phyloP scores from a whole-genome alignment of 805 yeast species.

The Yamadazyma philogaea region DNA sequence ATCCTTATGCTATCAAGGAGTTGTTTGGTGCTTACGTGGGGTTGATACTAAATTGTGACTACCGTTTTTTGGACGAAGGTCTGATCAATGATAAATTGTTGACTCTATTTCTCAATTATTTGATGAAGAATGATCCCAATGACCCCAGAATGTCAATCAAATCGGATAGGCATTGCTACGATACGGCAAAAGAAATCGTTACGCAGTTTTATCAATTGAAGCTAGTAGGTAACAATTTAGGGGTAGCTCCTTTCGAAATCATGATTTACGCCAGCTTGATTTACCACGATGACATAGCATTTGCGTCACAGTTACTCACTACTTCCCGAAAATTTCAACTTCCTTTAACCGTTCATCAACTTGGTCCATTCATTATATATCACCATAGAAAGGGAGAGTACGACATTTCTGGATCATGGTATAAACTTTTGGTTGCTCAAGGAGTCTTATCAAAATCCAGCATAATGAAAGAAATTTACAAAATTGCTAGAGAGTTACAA shows the following conservation, averaged over 20 bases:
- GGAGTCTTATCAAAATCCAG: slow-evolving; percentile 29
- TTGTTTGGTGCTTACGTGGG: slow-evolving; percentile 19
- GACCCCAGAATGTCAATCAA: slow-evolving; percentile 17
- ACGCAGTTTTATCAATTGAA: slow-evolving; percentile 20
- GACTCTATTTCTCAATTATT: slow-evolving; percentile 22
- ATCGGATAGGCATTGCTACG: slow-evolving; percentile 15
- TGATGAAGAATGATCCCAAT: slow-evolving; percentile 22
- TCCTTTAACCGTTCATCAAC: slow-evolving; percentile 39
- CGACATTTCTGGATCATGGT: slow-evolving; percentile 37
- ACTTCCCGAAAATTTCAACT: slow-evolving; percentile 22
- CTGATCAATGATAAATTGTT: slow-evolving; percentile 9
- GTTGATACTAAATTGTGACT: not conserved
- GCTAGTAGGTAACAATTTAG: slow-evolving; percentile 11
- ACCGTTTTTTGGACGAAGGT: not conserved
- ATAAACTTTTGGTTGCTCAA: slow-evolving; percentile 27
- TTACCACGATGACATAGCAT: slow-evolving; percentile 31
- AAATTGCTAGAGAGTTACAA: slow-evolving; percentile 31
- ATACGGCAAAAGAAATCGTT: slow-evolving; percentile 26
- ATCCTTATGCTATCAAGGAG: slow-evolving; percentile 16
- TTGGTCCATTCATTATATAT: slow-evolving; percentile 36
- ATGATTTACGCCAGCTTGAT: slow-evolving; percentile 29
- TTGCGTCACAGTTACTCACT: slow-evolving; percentile 31
- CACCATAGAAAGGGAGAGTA: slow-evolving; percentile 31
- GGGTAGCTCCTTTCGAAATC: slow-evolving; percentile 27
- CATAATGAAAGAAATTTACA: slow-evolving; percentile 27